These are phyloP conservation scores for Trichoderma guizhouense DNA, from an alignment of 2,329 filamentous ascomycete species.

Conservation along the genomic window DNA sequence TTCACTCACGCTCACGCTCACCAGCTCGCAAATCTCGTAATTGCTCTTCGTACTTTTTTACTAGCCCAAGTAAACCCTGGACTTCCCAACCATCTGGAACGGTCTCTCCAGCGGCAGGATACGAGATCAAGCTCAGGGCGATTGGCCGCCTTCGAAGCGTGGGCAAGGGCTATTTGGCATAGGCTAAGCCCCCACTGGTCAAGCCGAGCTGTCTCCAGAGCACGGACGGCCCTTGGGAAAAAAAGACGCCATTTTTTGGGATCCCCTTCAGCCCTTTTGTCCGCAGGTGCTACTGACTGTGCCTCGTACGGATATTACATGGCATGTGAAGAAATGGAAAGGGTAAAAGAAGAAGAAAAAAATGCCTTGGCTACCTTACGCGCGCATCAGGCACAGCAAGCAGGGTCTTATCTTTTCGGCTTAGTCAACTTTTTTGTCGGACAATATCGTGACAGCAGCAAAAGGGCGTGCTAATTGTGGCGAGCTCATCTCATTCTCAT, in stretches of 20 bases:
- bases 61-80: not conserved
- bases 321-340: not conserved
- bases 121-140: conserved; percentile 5
- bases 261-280: not conserved
- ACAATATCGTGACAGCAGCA: not conserved
- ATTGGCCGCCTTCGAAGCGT: not conserved
- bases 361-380: not conserved
- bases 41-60: not conserved
- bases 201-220: not conserved
- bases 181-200: not conserved
- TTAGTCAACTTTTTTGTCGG: not conserved
- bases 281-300: not conserved
- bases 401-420: not conserved
- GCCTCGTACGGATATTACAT: not conserved
- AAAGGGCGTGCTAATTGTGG: not conserved
- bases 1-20: too few relatives aligned
- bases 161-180: not conserved
- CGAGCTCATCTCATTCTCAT: not conserved
- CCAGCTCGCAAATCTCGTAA: not conserved
- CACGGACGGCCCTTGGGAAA: not conserved
- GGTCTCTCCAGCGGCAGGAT: conserved; percentile 1
- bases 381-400: not conserved
- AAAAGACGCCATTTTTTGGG: not conserved
- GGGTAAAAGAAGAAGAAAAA: not conserved
- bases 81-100: not conserved